Evolutionary conservation across 2,329 filamentous ascomycete genomes (phyloP), one percentile per base, ranked within the genome.

Genomic region (Dothideomycetes sp.): DNA sequence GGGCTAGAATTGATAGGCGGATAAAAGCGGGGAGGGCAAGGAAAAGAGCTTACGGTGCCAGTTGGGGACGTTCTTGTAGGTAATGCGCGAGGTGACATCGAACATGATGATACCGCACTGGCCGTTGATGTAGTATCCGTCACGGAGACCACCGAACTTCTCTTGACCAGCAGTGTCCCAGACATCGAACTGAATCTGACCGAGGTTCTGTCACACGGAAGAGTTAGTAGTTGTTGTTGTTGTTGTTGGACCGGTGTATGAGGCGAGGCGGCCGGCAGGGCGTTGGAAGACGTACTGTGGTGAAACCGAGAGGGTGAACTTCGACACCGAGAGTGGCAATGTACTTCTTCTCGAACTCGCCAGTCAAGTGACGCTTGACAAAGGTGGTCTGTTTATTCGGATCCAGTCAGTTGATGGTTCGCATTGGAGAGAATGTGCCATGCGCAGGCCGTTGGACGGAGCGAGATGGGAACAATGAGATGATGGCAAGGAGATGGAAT

Each of bases 61-160:
- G 84, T 96, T 96, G 73, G 91, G 91, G 51, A 98, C 91, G 76
- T 98, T 98, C 84, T 98, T 98, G 83, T 98, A 98, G 67, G 91
- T 98, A 68, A 98, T 96, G 64, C 91, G 85, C 56, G 89, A 95
- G 51, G 91, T 96, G 54, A 98, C 89, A 69, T 98, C 89, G 69
- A 98, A 98, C 89, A 98, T 98, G 81, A 98, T 96, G 76, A 98
- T 95, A 73, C 91, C 89, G 70, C 89, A 96, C 73, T 96, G 89
- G 62, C 89, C 89, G 74, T 95, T 95, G 78, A 98, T 98, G 77
- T 98, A 98, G 81, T 98, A 98, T 57, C 89, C 89, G 70, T 98
- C 89, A 74, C 89, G 85, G 61, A 98, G 86, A 77, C 89, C 89
- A 69, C 89, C 89, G 55, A 98, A 98, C 80, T 96, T 98, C 78